These are phyloP conservation scores for Crithidia expoeki DNA, from an alignment of 208 protist species.

Conservation along the genomic window DNA sequence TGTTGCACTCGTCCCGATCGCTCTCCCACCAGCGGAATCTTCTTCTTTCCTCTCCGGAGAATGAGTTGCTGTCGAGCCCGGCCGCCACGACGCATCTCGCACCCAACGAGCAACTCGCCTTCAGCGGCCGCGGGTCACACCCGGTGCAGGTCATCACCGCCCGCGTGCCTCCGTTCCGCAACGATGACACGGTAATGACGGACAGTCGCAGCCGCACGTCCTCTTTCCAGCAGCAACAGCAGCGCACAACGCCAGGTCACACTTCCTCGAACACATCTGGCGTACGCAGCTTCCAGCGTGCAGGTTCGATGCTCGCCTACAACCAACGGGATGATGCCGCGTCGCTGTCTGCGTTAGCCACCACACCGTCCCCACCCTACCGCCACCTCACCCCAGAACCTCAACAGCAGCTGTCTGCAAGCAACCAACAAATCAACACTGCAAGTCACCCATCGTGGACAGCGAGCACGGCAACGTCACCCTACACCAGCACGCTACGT, in stretches of 20 bases:
- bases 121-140: slow-evolving; percentile 30
- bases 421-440: not conserved
- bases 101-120: slow-evolving; percentile 29
- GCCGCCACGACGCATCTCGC: slow-evolving; percentile 17
- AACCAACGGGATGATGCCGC: not conserved
- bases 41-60: slow-evolving; percentile 5
- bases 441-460: not conserved
- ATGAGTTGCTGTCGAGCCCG: slow-evolving; percentile 11
- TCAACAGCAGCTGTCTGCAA: not conserved
- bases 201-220: not conserved
- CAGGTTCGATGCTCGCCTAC: not conserved
- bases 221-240: slow-evolving; percentile 7
- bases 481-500: not conserved
- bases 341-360: slow-evolving; percentile 1
- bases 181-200: slow-evolving; percentile 27
- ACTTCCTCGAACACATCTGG: not conserved
- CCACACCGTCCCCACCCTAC: slow-evolving; percentile 23
- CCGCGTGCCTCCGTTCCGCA: slow-evolving; percentile 29
- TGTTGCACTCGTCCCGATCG: not conserved
- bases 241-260: not conserved
- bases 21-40: not conserved
- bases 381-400: not conserved
- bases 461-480: not conserved
- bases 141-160: slow-evolving; percentile 28
- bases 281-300: not conserved